phyloP scores from a whole-genome alignment of 768 basidiomycete genomes.

The Clitopilus passeckerianus region DNA sequence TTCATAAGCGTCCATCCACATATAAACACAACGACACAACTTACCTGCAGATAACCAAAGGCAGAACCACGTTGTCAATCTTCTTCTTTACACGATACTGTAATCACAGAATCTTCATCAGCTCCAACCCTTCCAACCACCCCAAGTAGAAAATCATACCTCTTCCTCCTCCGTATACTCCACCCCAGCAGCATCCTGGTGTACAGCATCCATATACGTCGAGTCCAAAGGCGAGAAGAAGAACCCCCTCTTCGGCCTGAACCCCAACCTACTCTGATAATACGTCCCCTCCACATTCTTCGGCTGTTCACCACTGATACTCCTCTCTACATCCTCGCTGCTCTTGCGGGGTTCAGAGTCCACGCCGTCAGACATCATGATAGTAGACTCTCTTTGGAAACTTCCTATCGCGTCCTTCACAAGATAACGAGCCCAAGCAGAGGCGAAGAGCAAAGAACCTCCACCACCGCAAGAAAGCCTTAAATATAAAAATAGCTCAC shows the following conservation, averaged over 20 bases:
- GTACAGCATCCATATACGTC: conserved; percentile 42
- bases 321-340: conserved; percentile 6
- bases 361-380: not conserved
- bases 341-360: not conserved
- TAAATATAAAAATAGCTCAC: not conserved
- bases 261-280: conserved; percentile 34
- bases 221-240: conserved; percentile 46
- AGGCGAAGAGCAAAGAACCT: not conserved
- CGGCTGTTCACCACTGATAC: not conserved
- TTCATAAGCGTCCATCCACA: not conserved
- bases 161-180: conserved; percentile 47
- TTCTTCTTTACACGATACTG: conserved; percentile 38
- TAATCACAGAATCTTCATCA: conserved; percentile 8
- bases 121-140: not conserved
- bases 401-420: too few species aligned
- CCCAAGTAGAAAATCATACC: conserved; percentile 16
- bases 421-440: not conserved
- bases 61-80: conserved; percentile 46
- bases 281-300: conserved; percentile 29
- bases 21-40: conserved; percentile 3
- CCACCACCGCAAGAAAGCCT: not conserved
- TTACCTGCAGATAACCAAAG: conserved; percentile 45
- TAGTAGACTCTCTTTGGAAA: too few species aligned
- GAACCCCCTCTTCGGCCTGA: conserved; percentile 33
- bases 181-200: conserved; percentile 43